A percentile compares a stretch with the other conserved stretches of the same genome.
Conservation (phyloP, 768 basidiomycete genomes). For the Termitomyces sp. region DNA sequence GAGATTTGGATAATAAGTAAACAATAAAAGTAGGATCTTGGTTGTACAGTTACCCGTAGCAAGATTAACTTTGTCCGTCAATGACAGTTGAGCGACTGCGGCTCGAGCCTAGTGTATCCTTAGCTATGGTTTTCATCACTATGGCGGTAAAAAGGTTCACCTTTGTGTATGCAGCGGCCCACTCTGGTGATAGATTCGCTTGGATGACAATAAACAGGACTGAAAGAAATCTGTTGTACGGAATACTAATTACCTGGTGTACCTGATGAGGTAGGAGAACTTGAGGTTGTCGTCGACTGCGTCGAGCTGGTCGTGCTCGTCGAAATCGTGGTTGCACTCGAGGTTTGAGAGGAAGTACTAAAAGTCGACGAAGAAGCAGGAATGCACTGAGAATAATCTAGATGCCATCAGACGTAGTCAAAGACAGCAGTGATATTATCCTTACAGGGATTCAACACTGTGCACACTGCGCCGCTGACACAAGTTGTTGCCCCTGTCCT, state of each 20-base stretch:
- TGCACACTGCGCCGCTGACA: constrained; percentile 42
- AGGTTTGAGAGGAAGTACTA: constrained; percentile 8
- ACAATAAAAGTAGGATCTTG: neutral
- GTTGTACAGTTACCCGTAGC: constrained; percentile 41
- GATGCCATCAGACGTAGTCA: neutral
- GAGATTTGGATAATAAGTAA: neutral
- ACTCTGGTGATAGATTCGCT: constrained; percentile 47
- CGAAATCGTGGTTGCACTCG: constrained; percentile 22
- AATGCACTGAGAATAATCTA: constrained; percentile 52
- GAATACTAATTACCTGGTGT: constrained; percentile 17
- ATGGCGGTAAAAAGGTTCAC: constrained; percentile 21
- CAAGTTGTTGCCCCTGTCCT: constrained; percentile 52
- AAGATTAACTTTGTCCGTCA: constrained; percentile 55
- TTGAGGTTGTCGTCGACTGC: constrained; percentile 23
- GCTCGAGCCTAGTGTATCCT: constrained; percentile 36
- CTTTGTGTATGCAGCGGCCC: constrained; percentile 53
- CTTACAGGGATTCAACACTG: constrained; percentile 41
- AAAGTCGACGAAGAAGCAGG: constrained; percentile 30
- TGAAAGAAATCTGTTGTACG: neutral
- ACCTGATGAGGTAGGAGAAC: constrained; percentile 18
- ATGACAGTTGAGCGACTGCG: constrained; percentile 46
- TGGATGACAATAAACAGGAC: neutral
- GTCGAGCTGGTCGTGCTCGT: constrained; percentile 7
- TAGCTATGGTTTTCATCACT: neutral
- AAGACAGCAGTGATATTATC: neutral